Evolutionary conservation across 495 filamentous ascomycete species (phyloP).

Genomic region (Thermochaetoides thermophila): DNA sequence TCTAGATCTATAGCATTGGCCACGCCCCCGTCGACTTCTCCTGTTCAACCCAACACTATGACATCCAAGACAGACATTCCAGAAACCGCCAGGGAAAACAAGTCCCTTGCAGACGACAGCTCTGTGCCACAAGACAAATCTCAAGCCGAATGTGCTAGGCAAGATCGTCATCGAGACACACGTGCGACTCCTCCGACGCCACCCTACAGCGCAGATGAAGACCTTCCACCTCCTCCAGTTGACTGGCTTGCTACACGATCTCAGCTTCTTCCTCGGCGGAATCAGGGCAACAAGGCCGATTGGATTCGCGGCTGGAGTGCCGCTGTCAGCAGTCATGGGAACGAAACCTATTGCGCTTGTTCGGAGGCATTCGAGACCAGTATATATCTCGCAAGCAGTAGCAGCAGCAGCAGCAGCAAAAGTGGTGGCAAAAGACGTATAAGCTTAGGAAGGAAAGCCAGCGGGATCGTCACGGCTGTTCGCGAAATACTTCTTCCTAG

Average conservation of each 20-base stretch:
- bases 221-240: not conserved
- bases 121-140: slow-evolving; percentile 1
- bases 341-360: slow-evolving; percentile 16
- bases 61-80: too few relatives aligned
- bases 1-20: too few relatives aligned
- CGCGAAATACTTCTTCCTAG: not conserved
- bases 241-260: slow-evolving; percentile 15
- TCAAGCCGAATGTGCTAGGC: not conserved
- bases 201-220: too few relatives aligned
- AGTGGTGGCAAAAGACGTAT: slow-evolving; percentile 8
- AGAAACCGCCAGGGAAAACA: too few relatives aligned
- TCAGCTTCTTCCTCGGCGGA: slow-evolving; percentile 15
- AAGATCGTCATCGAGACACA: not conserved
- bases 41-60: too few relatives aligned
- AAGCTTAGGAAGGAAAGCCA: slow-evolving; percentile 3
- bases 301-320: slow-evolving; percentile 23
- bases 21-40: too few relatives aligned
- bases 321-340: slow-evolving; percentile 11
- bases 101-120: too few relatives aligned
- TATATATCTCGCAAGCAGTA: too few relatives aligned
- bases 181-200: not conserved
- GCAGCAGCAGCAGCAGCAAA: slow-evolving; percentile 9
- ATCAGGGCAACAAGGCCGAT: slow-evolving; percentile 18
- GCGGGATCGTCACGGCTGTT: too few relatives aligned
- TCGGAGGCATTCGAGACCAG: slow-evolving; percentile 9